Conservation (phyloP, 2,329 filamentous ascomycete species). For the Ilyonectria robusta region DNA sequence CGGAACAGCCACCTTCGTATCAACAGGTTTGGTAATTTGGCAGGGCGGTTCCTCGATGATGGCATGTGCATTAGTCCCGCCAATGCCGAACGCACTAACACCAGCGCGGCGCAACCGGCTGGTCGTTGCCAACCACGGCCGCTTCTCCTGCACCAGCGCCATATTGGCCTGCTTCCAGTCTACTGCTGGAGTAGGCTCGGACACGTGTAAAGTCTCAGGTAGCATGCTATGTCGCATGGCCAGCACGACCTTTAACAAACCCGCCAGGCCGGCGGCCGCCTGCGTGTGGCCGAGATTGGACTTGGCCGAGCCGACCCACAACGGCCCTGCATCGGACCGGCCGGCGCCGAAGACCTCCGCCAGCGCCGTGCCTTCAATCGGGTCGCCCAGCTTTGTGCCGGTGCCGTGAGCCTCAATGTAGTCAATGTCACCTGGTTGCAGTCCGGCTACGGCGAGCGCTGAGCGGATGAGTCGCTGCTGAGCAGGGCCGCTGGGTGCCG, state of each 20-base stretch:
- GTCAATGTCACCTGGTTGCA: slow-evolving; percentile 54
- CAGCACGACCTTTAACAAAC: slow-evolving; percentile 68
- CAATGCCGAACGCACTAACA: neutral
- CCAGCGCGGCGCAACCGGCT: neutral
- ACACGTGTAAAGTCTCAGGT: slow-evolving; percentile 41
- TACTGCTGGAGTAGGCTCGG: neutral
- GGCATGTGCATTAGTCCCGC: neutral
- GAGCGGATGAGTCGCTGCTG: slow-evolving; percentile 54
- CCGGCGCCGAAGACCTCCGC: slow-evolving; percentile 63
- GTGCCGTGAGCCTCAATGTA: slow-evolving; percentile 94
- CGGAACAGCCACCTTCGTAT: neutral
- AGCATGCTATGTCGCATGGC: slow-evolving; percentile 48
- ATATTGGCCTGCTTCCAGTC: neutral
- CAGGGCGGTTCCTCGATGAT: neutral
- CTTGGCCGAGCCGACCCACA: slow-evolving; percentile 70
- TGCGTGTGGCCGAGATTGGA: slow-evolving; percentile 76
- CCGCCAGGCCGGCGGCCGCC: slow-evolving; percentile 71
- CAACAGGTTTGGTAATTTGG: neutral
- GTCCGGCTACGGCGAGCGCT: slow-evolving; percentile 17
- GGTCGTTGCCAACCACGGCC: neutral
- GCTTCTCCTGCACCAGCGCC: neutral
- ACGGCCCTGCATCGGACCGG: neutral
- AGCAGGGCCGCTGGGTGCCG: slow-evolving; percentile 54
- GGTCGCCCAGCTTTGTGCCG: slow-evolving; percentile 87
- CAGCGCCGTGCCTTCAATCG: slow-evolving; percentile 84